phyloP scores from a whole-genome alignment of 2,329 filamentous ascomycete species.

The Neoscytalidium dimidiatum region DNA sequence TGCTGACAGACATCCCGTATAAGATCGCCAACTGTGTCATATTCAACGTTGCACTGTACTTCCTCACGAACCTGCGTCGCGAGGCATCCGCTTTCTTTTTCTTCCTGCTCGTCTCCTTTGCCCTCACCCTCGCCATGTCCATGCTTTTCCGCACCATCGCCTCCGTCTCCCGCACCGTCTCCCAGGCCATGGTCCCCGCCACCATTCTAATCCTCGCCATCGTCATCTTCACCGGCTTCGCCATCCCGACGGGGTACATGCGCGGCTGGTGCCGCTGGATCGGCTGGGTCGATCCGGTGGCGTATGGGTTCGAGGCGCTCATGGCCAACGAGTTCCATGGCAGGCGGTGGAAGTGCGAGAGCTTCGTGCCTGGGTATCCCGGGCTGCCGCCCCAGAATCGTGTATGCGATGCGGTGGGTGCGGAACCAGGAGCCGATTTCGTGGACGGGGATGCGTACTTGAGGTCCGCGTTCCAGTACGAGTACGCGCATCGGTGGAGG shows the following conservation, averaged over 20 bases:
- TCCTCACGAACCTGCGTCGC: slow-evolving; percentile 79
- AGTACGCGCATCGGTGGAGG: slow-evolving; percentile 46
- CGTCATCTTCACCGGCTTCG: slow-evolving; percentile 69
- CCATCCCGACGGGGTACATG: slow-evolving; percentile 63
- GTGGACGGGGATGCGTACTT: slow-evolving; percentile 45
- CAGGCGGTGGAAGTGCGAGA: slow-evolving; percentile 58
- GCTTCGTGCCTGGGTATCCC: slow-evolving; percentile 49
- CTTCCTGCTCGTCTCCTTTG: slow-evolving; percentile 76
- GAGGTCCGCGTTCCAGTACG: slow-evolving; percentile 35
- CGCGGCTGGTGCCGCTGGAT: slow-evolving; percentile 81
- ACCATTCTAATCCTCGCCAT: slow-evolving; percentile 64
- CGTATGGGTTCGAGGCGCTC: slow-evolving; percentile 77
- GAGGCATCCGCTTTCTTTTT: slow-evolving; percentile 80
- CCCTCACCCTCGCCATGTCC: slow-evolving; percentile 75
- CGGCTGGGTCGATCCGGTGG: slow-evolving; percentile 76
- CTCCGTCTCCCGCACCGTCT: slow-evolving; percentile 69
- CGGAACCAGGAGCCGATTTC: slow-evolving; percentile 37
- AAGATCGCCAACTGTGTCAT: slow-evolving; percentile 73
- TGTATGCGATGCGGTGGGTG: slow-evolving; percentile 46
- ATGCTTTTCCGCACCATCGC: slow-evolving; percentile 84
- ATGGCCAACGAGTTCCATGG: slow-evolving; percentile 77
- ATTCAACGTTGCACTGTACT: slow-evolving; percentile 83
- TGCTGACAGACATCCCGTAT: slow-evolving; percentile 83
- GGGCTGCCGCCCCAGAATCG: slow-evolving; percentile 31
- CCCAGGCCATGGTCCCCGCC: slow-evolving; percentile 59